Conservation (phyloP, 345 rosid genomes). For the Citrus reticulata region DNA sequence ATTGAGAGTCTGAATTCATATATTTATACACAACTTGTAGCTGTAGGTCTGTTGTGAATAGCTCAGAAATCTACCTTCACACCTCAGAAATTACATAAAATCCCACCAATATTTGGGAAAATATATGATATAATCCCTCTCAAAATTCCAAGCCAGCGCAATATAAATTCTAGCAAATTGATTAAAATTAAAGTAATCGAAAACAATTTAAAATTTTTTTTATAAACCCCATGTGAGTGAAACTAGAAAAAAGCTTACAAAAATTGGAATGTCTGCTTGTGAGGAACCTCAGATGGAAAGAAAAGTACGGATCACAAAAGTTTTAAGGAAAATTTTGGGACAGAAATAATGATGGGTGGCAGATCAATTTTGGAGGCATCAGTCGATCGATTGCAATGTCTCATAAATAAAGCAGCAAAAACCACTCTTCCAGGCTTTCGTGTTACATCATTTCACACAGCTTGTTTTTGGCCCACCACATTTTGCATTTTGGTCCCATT, state of each 20-base stretch:
- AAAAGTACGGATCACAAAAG: background rate
- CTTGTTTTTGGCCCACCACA: background rate
- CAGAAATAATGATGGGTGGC: background rate
- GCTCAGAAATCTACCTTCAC: too few species aligned
- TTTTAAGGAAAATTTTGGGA: background rate
- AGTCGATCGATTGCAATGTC: background rate
- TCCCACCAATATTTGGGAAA: too few species aligned
- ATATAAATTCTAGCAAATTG: background rate
- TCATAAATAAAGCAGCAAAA: background rate
- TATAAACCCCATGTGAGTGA: background rate
- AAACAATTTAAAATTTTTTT: background rate
- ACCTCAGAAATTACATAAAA: too few species aligned
- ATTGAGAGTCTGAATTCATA: too few species aligned
- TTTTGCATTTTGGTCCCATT: conserved; percentile 5
- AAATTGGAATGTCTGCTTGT: conserved; percentile 3
- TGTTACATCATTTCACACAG: background rate
- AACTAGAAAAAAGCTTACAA: background rate
- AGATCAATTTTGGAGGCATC: background rate
- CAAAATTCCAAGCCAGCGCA: background rate
- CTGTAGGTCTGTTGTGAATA: too few species aligned
- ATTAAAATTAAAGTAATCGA: background rate
- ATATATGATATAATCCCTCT: background rate
- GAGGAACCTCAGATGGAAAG: background rate
- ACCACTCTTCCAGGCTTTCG: conserved; percentile 1
- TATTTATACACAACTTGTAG: too few species aligned